Percentiles rank a stretch among this genome's conserved stretches.
These are phyloP conservation scores for Pseudotsuga menziesii DNA, from an alignment of 75 land plant species.

Conservation along the genomic window DNA sequence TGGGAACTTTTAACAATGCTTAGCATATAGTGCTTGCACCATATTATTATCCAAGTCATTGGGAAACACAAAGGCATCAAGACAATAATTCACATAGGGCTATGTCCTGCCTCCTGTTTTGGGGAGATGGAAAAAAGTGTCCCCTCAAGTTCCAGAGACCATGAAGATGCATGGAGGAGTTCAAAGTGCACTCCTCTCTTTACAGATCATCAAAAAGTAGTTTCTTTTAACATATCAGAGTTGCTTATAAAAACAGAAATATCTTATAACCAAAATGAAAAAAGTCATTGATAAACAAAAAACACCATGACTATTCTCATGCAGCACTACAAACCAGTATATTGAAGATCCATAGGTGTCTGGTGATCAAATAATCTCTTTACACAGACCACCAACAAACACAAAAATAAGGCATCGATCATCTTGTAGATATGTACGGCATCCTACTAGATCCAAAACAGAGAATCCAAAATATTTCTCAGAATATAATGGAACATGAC, in stretches of 20 bases:
- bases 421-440: no score
- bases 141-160: no score
- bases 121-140: no score
- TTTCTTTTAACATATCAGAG: no score
- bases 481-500: neutral
- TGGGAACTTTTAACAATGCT: neutral
- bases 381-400: no score
- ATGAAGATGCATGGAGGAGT: no score
- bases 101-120: neutral
- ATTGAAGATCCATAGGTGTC: neutral
- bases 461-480: no score
- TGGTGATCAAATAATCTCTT: neutral
- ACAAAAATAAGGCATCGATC: no score
- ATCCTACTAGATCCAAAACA: no score
- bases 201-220: neutral
- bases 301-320: neutral
- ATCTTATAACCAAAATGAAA: neutral
- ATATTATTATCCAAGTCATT: neutral
- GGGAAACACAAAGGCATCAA: neutral
- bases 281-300: neutral
- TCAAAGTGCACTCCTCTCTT: neutral
- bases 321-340: neutral
- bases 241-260: neutral
- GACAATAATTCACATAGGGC: neutral
- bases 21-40: neutral